A percentile compares a stretch with the other conserved stretches of the same genome.
phyloP scores from a whole-genome alignment of 2,329 filamentous ascomycete genomes.

The Zymoseptoria ardabiliae region DNA sequence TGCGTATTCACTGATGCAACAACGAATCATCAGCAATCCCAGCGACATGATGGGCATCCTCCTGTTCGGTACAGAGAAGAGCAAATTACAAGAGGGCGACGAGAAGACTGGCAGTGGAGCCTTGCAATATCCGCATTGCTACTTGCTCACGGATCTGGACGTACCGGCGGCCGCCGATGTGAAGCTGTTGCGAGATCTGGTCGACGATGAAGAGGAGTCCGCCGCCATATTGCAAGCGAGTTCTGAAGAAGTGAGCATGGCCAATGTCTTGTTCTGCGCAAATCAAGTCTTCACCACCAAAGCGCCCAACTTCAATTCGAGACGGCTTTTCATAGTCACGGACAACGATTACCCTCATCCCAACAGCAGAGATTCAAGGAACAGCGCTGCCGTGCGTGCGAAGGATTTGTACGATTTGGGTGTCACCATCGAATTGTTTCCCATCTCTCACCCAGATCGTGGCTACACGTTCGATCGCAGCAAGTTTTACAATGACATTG shows the following conservation, averaged over 20 bases:
- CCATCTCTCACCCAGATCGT: slow-evolving; percentile 61
- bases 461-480: slow-evolving; percentile 64
- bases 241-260: slow-evolving; percentile 66
- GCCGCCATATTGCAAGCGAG: slow-evolving; percentile 63
- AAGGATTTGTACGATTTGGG: slow-evolving; percentile 94
- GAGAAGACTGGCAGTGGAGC: slow-evolving; percentile 46
- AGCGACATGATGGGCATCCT: slow-evolving; percentile 96
- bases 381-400: slow-evolving; percentile 74
- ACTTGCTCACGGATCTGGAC: slow-evolving; percentile 80
- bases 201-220: slow-evolving; percentile 70
- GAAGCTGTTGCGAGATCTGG: slow-evolving; percentile 65
- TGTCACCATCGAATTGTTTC: slow-evolving; percentile 86
- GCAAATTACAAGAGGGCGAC: slow-evolving; percentile 66
- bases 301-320: slow-evolving; percentile 86
- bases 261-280: slow-evolving; percentile 85
- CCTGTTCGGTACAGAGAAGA: slow-evolving; percentile 81
- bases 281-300: slow-evolving; percentile 96
- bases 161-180: slow-evolving; percentile 82
- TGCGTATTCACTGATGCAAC: slow-evolving; percentile 91
- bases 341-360: slow-evolving; percentile 83
- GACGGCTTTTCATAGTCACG: slow-evolving; percentile 90
- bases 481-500: slow-evolving; percentile 92
- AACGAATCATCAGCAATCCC: slow-evolving; percentile 93
- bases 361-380: slow-evolving; percentile 62
- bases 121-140: slow-evolving; percentile 79